Conservation (phyloP, 1,284 basidiomycete species). For the Anthracocystis panici-leucophaei region DNA sequence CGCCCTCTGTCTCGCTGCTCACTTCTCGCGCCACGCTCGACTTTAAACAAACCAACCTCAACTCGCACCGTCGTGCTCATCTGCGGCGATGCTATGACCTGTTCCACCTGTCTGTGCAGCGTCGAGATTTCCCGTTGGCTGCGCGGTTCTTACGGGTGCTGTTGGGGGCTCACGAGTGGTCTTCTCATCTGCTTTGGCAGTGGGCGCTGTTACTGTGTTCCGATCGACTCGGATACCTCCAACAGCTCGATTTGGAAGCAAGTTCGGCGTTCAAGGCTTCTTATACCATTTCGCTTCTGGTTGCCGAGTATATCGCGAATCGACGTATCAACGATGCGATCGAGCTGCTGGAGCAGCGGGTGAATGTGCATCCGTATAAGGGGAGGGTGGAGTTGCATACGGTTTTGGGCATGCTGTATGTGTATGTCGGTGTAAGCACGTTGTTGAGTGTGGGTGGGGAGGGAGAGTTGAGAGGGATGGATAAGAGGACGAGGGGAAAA, state of each 20-base stretch:
- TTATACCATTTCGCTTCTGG: slow-evolving; percentile 9
- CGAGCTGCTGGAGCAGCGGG: slow-evolving; percentile 29
- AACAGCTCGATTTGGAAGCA: slow-evolving; percentile 14
- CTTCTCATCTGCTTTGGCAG: slow-evolving; percentile 13
- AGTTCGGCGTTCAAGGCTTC: slow-evolving; percentile 26
- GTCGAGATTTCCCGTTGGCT: slow-evolving; percentile 15
- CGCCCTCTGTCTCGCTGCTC: slow-evolving; percentile 19
- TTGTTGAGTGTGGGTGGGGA: not conserved
- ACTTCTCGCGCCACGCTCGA: slow-evolving; percentile 2
- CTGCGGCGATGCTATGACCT: slow-evolving; percentile 32
- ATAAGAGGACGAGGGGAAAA: slow-evolving; percentile 24
- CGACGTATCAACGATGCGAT: slow-evolving; percentile 29
- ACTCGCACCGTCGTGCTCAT: slow-evolving; percentile 22
- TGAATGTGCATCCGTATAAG: slow-evolving; percentile 39
- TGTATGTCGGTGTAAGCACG: slow-evolving; percentile 23
- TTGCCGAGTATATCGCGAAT: slow-evolving; percentile 21
- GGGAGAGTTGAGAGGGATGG: slow-evolving; percentile 15
- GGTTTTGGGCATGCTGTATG: slow-evolving; percentile 35
- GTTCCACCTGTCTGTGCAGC: slow-evolving; percentile 20
- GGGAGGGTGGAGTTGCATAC: slow-evolving; percentile 20
- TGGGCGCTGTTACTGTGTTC: slow-evolving; percentile 1
- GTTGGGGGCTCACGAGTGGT: slow-evolving; percentile 37
- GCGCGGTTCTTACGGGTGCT: slow-evolving; percentile 22
- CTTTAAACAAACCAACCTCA: slow-evolving; percentile 15
- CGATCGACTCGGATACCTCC: slow-evolving; percentile 10